Conservation (phyloP, 306 rosid species). For the Parietaria judaica region DNA sequence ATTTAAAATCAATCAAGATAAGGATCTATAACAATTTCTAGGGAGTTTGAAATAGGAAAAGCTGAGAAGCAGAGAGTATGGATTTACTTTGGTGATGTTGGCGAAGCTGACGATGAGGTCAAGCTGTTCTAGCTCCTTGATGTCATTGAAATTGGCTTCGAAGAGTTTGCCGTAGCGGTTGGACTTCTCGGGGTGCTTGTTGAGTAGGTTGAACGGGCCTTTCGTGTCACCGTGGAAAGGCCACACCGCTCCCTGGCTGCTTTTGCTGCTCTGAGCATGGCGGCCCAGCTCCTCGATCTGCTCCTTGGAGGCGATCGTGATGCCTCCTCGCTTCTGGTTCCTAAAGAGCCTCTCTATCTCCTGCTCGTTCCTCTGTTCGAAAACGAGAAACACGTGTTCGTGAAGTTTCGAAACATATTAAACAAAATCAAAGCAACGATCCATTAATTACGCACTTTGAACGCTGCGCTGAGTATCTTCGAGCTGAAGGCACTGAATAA, state of each 20-base stretch:
- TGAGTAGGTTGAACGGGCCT: constrained; percentile 41
- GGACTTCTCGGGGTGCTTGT: constrained; percentile 25
- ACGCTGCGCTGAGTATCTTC: constrained; percentile 50
- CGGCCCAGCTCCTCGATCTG: constrained; percentile 34
- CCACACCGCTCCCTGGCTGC: constrained; percentile 24
- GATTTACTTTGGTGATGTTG: constrained; percentile 39
- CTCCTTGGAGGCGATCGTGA: constrained; percentile 36
- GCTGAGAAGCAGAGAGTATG: too few species aligned
- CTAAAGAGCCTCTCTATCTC: constrained; percentile 36
- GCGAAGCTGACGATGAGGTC: constrained; percentile 38
- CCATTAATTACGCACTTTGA: constrained; percentile 24
- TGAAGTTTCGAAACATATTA: too few species aligned
- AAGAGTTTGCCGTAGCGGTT: constrained; percentile 45
- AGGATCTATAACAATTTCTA: too few species aligned
- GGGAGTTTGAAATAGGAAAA: too few species aligned
- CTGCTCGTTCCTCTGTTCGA: constrained; percentile 23
- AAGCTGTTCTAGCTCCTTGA: constrained; percentile 26
- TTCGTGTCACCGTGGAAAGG: constrained; percentile 37
- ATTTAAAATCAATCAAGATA: too few species aligned
- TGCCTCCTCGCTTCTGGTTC: constrained; percentile 36
- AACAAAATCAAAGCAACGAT: too few species aligned
- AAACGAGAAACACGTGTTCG: too few species aligned
- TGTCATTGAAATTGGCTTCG: constrained; percentile 25
- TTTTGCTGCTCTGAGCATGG: constrained; percentile 2
- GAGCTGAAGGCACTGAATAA: constrained; percentile 54